Base-by-base conservation (phyloP, 495 filamentous ascomycete genomes). In the Penicillium herquei region DNA sequence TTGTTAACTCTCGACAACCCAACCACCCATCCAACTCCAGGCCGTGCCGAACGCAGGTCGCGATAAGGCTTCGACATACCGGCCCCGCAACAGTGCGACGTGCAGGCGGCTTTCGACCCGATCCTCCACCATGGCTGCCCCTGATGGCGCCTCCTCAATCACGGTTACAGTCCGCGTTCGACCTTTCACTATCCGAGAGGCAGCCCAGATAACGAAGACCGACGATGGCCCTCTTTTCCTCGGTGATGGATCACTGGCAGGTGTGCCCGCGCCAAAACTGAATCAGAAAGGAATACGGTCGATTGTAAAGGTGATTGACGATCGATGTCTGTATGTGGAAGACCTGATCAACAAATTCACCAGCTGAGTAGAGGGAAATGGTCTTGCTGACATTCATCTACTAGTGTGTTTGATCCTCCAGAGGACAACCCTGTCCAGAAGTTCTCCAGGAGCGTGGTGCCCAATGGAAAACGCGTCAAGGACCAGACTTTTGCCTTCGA, bases 401-500 rank as follows among this genome's bases (percentile, higher is more conserved):
- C 33, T 8, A 98, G 94, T 57, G 85, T 99, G 21, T 99, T 99
- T 72, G 94, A 99, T 65, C 94, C 94, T 10, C 94, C 94, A 6
- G 94, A 99, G 70, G 95, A 98, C 65, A 96, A 88, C 64, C 90
- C 94, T 2, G 85, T 98, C n/a, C 89, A 95, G 51, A 88, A 87
- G 59, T 96, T 96, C 70, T 89, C 90, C 32, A 84, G 84, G 70
- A 89, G 87, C 26, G 86, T 95, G 13, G 84, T 94, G 1, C 88
- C 92, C 7, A 78, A 85, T 49, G 91, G 92, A 44, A 98, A 96
- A 67, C 86, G 93, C 55, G 90, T 96, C 63, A 99, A 99, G 70
- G 94, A 99, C 67, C 93, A 97, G 70, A 92, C 92, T 6, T 99
- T 99, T 64, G 92, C 84, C 43, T 99, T 99, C 74, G 94, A 99